Percentiles rank a stretch among this genome's conserved stretches.
Conservation (phyloP, 2,329 filamentous ascomycete species). For the Blumeria graminis region DNA sequence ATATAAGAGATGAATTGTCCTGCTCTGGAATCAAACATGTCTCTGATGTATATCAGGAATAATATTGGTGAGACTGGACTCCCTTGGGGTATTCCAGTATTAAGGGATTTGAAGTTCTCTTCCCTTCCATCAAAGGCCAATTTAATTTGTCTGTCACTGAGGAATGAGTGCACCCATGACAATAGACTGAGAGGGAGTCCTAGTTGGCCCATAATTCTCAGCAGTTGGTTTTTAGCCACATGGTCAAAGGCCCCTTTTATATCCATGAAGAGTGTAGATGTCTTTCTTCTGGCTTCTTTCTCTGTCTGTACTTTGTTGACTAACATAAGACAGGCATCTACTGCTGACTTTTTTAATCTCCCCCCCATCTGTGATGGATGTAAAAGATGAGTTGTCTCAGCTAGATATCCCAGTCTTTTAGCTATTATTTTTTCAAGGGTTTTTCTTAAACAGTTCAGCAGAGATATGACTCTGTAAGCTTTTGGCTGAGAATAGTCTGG, state of each 20-base stretch:
- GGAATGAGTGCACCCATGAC: not conserved
- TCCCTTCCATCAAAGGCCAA: not conserved
- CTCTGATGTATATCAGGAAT: too few species aligned
- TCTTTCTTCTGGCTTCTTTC: not conserved
- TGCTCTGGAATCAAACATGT: too few species aligned
- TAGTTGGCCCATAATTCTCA: not conserved
- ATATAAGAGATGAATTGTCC: too few species aligned
- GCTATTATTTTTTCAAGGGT: not conserved
- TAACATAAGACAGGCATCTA: not conserved
- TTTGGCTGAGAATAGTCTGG: not conserved
- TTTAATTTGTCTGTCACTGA: not conserved
- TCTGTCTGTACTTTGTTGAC: too few species aligned
- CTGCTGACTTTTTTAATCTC: not conserved
- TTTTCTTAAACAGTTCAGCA: not conserved
- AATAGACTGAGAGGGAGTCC: not conserved
- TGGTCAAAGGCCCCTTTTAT: not conserved
- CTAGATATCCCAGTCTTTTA: not conserved
- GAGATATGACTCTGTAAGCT: not conserved
- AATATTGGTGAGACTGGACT: too few species aligned
- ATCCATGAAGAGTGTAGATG: not conserved
- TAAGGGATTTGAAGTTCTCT: not conserved
- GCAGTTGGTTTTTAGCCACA: not conserved
- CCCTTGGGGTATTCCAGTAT: too few species aligned
- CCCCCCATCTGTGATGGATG: not conserved
- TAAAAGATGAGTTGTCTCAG: not conserved